Percentiles rank a stretch among this genome's conserved stretches.
Conservation (phyloP, 1,284 basidiomycete genomes). For the Pascua sp. region DNA sequence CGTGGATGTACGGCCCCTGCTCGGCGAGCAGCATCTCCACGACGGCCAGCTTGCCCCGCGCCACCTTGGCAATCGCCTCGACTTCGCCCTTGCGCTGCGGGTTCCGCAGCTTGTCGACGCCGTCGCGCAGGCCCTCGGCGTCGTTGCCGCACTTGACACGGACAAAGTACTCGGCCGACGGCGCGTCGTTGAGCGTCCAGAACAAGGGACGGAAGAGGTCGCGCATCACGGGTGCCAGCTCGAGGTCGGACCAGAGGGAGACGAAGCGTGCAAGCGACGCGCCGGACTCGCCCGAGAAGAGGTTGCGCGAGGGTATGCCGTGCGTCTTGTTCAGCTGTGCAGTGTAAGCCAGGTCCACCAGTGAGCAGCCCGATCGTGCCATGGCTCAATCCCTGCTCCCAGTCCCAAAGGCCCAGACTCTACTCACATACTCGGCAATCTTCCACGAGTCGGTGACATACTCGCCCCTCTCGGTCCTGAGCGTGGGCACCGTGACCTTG, state of each 20-base stretch:
- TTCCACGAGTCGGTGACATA: constrained; percentile 34
- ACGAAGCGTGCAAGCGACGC: constrained; percentile 28
- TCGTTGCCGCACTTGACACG: constrained; percentile 21
- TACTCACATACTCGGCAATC: constrained; percentile 35
- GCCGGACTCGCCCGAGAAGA: constrained; percentile 23
- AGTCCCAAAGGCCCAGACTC: too few relatives aligned
- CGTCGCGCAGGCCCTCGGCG: not conserved
- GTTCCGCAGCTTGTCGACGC: not conserved
- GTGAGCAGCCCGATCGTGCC: too few relatives aligned
- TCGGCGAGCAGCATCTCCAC: not conserved
- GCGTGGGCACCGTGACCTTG: constrained; percentile 35
- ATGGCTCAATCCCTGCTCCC: not conserved
- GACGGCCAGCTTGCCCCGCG: not conserved
- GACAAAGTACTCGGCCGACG: constrained; percentile 22
- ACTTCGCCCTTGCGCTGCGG: not conserved
- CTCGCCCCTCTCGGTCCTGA: constrained; percentile 20
- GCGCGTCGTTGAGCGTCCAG: constrained; percentile 8
- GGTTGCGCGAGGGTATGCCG: constrained; percentile 21
- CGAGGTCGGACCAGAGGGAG: constrained; percentile 26
- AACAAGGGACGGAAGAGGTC: constrained; percentile 19
- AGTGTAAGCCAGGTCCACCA: not conserved
- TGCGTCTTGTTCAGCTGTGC: constrained; percentile 29
- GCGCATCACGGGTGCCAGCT: constrained; percentile 20
- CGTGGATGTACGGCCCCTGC: constrained; percentile 11
- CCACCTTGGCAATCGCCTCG: not conserved